Evolutionary conservation across 1,284 basidiomycete genomes (phyloP), one percentile per base, ranked within the genome.

Genomic region (Ustanciosporium gigantosporum): DNA sequence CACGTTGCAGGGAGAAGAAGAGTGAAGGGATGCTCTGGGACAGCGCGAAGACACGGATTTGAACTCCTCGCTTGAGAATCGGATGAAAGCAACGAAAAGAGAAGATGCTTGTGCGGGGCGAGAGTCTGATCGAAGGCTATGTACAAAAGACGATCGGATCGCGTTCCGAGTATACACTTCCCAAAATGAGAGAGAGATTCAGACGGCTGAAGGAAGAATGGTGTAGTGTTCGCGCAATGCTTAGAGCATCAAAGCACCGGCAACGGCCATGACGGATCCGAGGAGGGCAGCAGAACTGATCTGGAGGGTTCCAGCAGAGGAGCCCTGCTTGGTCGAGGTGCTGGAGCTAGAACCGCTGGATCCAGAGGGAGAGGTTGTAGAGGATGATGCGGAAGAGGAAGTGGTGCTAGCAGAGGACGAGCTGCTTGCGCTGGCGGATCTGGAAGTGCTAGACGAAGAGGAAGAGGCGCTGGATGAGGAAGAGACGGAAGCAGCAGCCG

Each of bases 401-500:
- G 46, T 44, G 8, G 25, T 25, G 34, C 40, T 43, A 11, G 44
- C 27, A 20, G 56, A 44, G 31, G 36, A 15, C 7, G 50, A 24
- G 16, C 9, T n/a, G n/a, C 27, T 29, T 9, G 27, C 27, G 11
- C 11, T 11, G n/a, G 27, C 9, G n/a, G 27, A 29, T 6, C 31
- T 15, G 7, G 49, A 48, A 20, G 39, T 25, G 13, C 42, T 34
- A n/a, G 46, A 19, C 16, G 53, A 46, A 15, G 46, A 27, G 17
- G 41, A 41, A 17, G 41, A 43, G 9, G n/a, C 23, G 16, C 48
- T 40, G 25, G 49, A 42, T 36, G 42, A 20, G 4, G 40, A 23
- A 23, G 43, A 46, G 22, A 37, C 22, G 20, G 40, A 17, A 17
- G 35, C 36, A 22, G 39, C 49, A 19, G 46, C 56, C 21, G 85